Evolutionary conservation across 1,139 yeast species (phyloP).

Genomic region (Meyerozyma sp.): DNA sequence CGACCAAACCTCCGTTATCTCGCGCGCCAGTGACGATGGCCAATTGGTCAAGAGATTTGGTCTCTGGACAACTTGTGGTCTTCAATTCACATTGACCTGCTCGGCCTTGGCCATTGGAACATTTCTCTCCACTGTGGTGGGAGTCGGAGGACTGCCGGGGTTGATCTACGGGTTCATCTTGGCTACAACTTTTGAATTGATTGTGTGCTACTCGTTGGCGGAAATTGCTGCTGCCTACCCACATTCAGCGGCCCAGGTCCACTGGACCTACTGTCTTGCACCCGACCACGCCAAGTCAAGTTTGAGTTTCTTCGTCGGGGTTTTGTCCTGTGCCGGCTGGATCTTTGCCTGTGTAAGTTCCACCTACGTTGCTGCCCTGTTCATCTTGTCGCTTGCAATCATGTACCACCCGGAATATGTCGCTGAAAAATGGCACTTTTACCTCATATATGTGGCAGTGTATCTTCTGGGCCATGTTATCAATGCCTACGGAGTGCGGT

Average conservation of each 20-base stretch:
- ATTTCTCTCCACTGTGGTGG: conserved; percentile 19
- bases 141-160: conserved; percentile 23
- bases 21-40: background rate
- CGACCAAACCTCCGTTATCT: background rate
- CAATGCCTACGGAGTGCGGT: conserved; percentile 16
- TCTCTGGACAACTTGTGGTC: conserved; percentile 18
- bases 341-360: conserved; percentile 8
- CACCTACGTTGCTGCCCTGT: conserved; percentile 6
- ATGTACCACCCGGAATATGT: conserved; percentile 18
- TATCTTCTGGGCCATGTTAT: conserved; percentile 4
- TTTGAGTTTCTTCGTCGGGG: conserved; percentile 15
- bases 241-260: conserved; percentile 25
- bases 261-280: conserved; percentile 24
- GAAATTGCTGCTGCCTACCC: conserved; percentile 26
- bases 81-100: conserved; percentile 21
- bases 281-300: conserved; percentile 13
- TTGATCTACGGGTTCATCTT: conserved; percentile 19
- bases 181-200: conserved; percentile 16
- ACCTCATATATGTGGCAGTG: conserved; percentile 16
- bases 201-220: conserved; percentile 20
- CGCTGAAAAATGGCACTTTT: conserved; percentile 20
- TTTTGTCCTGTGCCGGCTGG: conserved; percentile 11
- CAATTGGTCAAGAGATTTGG: conserved; percentile 16
- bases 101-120: conserved; percentile 23
- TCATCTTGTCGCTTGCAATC: conserved; percentile 6